Percentiles rank a stretch among this genome's conserved stretches.
phyloP scores from a whole-genome alignment of 2,329 filamentous ascomycete genomes.

The Colletotrichum brevisporum region DNA sequence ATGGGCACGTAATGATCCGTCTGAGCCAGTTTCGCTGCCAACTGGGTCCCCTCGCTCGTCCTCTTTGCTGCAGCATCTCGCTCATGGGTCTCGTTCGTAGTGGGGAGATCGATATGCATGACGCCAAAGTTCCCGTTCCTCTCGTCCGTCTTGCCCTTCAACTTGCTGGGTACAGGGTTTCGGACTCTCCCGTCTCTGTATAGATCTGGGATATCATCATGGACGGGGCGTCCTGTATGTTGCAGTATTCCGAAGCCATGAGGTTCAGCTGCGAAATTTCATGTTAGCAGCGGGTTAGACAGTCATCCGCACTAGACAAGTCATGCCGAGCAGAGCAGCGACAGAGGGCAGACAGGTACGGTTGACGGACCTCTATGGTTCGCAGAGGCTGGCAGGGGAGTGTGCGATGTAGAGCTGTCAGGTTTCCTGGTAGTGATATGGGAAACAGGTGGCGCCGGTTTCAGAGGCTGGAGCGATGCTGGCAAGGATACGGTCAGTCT shows the following conservation, averaged over 20 bases:
- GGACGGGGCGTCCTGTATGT: conserved; percentile 41
- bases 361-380: conserved; percentile 25
- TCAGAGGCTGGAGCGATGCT: conserved; percentile 21
- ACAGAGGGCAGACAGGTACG: neutral
- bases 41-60: conserved; percentile 72
- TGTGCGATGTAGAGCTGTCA: conserved; percentile 3
- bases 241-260: conserved; percentile 42
- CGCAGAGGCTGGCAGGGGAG: neutral
- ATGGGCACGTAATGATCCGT: conserved; percentile 67
- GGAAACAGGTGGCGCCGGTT: conserved; percentile 9
- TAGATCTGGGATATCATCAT: conserved; percentile 43
- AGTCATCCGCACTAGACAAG: neutral
- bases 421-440: neutral
- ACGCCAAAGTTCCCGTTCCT: conserved; percentile 74
- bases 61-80: conserved; percentile 70
- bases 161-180: conserved; percentile 73
- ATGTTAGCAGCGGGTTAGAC: conserved; percentile 14
- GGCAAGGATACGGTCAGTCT: conserved; percentile 1
- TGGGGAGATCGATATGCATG: conserved; percentile 71
- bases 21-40: conserved; percentile 69
- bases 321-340: neutral
- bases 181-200: conserved; percentile 64
- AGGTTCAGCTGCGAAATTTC: conserved; percentile 10
- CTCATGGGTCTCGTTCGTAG: conserved; percentile 60
- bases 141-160: conserved; percentile 70